Evolutionary conservation across 768 basidiomycete species (phyloP).

Genomic region (Hortiboletus flavorubellus): DNA sequence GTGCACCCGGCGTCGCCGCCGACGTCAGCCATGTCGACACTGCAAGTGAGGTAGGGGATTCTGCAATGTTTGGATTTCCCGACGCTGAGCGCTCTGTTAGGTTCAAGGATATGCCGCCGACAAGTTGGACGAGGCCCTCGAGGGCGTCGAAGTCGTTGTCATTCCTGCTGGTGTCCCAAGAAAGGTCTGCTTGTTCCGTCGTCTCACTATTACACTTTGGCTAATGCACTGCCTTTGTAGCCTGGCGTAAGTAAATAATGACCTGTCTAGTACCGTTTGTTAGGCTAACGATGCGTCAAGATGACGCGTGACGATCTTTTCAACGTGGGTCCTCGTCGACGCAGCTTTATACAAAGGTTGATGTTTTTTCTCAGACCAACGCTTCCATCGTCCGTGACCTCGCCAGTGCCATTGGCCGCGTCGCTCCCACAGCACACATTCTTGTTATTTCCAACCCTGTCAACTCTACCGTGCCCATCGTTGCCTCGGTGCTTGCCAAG

Average conservation of each 20-base stretch:
- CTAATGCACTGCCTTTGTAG: slow-evolving; percentile 41
- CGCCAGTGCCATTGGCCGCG: slow-evolving; percentile 80
- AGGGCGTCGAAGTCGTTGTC: slow-evolving; percentile 88
- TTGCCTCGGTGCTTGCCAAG: slow-evolving; percentile 86
- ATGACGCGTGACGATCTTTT: slow-evolving; percentile 98
- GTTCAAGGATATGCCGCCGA: slow-evolving; percentile 80
- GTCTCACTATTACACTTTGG: slow-evolving; percentile 1
- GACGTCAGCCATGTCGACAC: slow-evolving; percentile 96
- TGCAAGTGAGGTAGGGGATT: slow-evolving; percentile 65
- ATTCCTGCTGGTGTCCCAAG: slow-evolving; percentile 99
- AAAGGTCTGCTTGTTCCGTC: slow-evolving; percentile 59
- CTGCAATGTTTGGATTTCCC: neutral
- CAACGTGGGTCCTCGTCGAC: slow-evolving; percentile 58
- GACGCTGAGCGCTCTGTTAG: slow-evolving; percentile 36
- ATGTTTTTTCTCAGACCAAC: slow-evolving; percentile 62
- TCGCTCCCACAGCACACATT: slow-evolving; percentile 87
- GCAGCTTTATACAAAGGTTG: neutral
- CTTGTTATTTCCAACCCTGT: slow-evolving; percentile 99
- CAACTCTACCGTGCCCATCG: slow-evolving; percentile 97
- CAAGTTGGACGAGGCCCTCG: slow-evolving; percentile 85
- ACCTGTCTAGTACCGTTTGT: neutral
- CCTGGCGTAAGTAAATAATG: slow-evolving; percentile 66
- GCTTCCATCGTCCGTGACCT: slow-evolving; percentile 98
- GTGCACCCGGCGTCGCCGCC: slow-evolving; percentile 78
- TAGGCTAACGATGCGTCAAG: slow-evolving; percentile 40